phyloP scores from a whole-genome alignment of 441 rosid genomes.

The Erodium moschatum region DNA sequence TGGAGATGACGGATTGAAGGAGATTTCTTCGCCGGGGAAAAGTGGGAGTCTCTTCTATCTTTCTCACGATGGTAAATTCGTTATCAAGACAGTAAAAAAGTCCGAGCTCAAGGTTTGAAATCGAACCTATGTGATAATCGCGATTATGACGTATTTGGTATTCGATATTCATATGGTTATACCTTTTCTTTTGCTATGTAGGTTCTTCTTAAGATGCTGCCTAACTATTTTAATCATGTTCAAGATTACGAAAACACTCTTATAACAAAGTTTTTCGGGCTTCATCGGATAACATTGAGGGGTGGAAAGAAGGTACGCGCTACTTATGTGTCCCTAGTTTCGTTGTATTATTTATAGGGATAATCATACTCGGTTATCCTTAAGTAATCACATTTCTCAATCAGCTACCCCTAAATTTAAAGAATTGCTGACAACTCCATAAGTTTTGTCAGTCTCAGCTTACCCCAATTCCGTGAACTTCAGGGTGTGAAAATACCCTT shows the following conservation, averaged over 20 bases:
- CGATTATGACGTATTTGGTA: neutral
- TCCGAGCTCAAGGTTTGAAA: conserved; percentile 73
- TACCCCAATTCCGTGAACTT: too few species aligned
- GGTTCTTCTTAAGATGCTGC: conserved; percentile 85
- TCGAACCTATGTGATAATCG: neutral
- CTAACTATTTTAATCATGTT: conserved; percentile 65
- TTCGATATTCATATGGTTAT: neutral
- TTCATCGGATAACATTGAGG: conserved; percentile 65
- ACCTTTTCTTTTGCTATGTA: conserved; percentile 25
- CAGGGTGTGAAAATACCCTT: too few species aligned
- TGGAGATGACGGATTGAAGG: conserved; percentile 87
- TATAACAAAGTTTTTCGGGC: conserved; percentile 84
- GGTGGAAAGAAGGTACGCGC: conserved; percentile 67
- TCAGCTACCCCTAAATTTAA: too few species aligned
- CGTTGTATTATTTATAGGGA: too few species aligned
- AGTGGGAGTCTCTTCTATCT: conserved; percentile 95
- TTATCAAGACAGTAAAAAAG: conserved; percentile 78
- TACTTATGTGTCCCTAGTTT: neutral
- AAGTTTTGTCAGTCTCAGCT: too few species aligned
- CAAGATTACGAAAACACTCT: conserved; percentile 74
- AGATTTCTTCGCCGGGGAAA: conserved; percentile 83
- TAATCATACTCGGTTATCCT: too few species aligned
- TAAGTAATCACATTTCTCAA: too few species aligned
- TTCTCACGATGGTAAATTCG: conserved; percentile 85
- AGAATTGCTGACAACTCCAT: too few species aligned